phyloP scores from a whole-genome alignment of 2,329 filamentous ascomycete species.

The Epichloe bromicola region DNA sequence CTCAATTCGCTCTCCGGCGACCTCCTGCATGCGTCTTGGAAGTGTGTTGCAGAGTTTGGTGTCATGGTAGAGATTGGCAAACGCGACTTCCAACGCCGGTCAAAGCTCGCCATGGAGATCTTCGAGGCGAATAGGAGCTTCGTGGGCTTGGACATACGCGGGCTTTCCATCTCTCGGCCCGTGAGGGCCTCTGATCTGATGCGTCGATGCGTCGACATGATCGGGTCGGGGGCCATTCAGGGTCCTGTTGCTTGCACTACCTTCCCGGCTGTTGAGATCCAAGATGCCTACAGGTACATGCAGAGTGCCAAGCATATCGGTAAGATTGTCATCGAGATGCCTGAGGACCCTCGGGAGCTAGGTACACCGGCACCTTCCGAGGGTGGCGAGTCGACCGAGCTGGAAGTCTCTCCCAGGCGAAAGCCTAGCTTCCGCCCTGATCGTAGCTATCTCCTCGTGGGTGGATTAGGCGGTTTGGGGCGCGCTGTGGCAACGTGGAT shows the following conservation, averaged over 20 bases:
- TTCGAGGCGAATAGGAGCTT: neutral
- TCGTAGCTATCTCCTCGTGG: constrained; percentile 9
- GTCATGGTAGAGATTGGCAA: constrained; percentile 24
- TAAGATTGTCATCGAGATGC: neutral
- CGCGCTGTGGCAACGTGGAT: constrained; percentile 8
- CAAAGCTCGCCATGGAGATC: constrained; percentile 27
- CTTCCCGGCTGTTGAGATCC: neutral
- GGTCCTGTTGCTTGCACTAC: neutral
- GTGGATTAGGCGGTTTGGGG: constrained; percentile 12
- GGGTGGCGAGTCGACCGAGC: neutral
- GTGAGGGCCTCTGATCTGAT: neutral
- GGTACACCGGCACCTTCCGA: too few species aligned
- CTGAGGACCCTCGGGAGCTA: too few species aligned
- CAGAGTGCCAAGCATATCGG: neutral
- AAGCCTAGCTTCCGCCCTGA: neutral
- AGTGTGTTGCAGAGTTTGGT: constrained; percentile 22
- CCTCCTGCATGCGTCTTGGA: constrained; percentile 19
- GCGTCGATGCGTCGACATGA: neutral
- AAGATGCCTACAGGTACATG: neutral
- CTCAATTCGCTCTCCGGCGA: constrained; percentile 15
- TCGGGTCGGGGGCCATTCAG: neutral
- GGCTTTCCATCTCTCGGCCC: neutral
- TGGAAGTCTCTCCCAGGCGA: neutral
- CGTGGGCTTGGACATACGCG: neutral
- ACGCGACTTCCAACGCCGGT: constrained; percentile 20